Conservation (phyloP, 2,329 filamentous ascomycete species). For the Claviceps spartinae region DNA sequence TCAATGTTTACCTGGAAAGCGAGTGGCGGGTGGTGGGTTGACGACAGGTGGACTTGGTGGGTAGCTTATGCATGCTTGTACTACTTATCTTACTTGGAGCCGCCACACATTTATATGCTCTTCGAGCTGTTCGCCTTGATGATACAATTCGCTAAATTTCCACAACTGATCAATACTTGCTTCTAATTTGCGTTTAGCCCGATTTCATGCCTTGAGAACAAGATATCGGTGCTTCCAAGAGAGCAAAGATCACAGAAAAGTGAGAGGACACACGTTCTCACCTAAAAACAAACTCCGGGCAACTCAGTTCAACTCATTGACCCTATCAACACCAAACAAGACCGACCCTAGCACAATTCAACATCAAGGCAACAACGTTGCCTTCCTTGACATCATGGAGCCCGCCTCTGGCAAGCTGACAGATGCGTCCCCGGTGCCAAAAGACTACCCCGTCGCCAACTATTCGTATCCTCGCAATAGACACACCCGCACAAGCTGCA, state of each 20-base stretch:
- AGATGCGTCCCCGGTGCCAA: not conserved
- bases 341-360: not conserved
- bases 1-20: not conserved
- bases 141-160: not conserved
- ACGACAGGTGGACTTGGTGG: not conserved
- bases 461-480: constrained; percentile 25
- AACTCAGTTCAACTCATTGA: too few relatives aligned
- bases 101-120: not conserved
- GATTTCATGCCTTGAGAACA: not conserved
- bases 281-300: too few relatives aligned
- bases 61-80: not conserved
- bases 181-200: not conserved
- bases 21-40: not conserved
- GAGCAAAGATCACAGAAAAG: not conserved
- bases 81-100: constrained; percentile 2
- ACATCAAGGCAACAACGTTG: not conserved
- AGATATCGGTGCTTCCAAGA: not conserved
- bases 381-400: constrained; percentile 18
- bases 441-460: constrained; percentile 20
- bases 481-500: constrained; percentile 5
- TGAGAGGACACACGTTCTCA: not conserved
- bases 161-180: not conserved
- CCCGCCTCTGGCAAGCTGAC: constrained; percentile 11
- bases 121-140: not conserved
- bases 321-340: not conserved